Percentiles rank a stretch among this genome's conserved stretches.
These are phyloP conservation scores for Gremmenia infestans DNA, from an alignment of 2,329 filamentous ascomycete genomes.

Conservation along the genomic window DNA sequence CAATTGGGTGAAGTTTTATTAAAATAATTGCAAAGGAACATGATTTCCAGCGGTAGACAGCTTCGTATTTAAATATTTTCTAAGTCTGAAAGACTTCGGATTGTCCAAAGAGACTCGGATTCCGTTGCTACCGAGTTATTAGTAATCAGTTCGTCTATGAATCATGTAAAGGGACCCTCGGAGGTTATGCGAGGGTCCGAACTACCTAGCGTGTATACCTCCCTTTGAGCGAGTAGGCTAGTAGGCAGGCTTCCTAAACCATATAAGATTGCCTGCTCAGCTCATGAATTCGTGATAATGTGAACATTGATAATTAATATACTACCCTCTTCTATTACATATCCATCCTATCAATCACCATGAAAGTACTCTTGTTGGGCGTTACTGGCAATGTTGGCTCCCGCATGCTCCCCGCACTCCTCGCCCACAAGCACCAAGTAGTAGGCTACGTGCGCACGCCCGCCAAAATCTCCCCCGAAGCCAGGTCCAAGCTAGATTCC, in stretches of 20 bases:
- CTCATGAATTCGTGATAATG: neutral
- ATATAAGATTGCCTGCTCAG: neutral
- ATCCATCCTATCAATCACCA: conserved; percentile 7
- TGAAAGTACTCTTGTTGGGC: conserved; percentile 23
- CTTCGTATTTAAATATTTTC: conserved; percentile 4
- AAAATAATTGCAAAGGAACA: neutral
- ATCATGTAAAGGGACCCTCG: neutral
- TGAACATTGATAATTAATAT: neutral
- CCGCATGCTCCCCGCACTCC: conserved; percentile 21
- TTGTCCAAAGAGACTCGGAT: conserved; percentile 3
- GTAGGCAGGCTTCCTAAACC: neutral
- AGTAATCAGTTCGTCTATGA: too few species aligned
- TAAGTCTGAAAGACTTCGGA: neutral
- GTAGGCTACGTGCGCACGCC: conserved; percentile 21
- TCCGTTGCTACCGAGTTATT: conserved; percentile 11
- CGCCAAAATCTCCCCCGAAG: conserved; percentile 15
- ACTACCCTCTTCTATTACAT: neutral
- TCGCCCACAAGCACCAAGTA: conserved; percentile 18
- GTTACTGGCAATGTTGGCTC: conserved; percentile 24
- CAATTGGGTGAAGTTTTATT: neutral
- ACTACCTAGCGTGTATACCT: conserved; percentile 3
- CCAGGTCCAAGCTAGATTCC: conserved; percentile 4
- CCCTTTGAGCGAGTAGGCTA: neutral
- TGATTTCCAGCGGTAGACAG: neutral
- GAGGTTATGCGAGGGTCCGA: neutral